phyloP scores from a whole-genome alignment of 2,329 filamentous ascomycete species.

The Diaporthe capsici region DNA sequence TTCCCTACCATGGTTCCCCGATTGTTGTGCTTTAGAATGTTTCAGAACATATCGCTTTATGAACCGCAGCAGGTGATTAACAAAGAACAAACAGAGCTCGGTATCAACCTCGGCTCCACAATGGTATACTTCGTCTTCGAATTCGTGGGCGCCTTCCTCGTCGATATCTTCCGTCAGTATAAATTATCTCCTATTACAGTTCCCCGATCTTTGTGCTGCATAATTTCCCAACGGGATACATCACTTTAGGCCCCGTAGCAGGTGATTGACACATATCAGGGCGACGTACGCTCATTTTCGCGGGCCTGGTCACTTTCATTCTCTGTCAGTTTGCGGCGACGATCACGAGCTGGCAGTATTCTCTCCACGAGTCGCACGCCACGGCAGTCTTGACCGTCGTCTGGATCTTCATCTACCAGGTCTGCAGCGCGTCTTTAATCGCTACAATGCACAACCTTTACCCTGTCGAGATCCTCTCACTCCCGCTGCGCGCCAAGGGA shows the following conservation, averaged over 20 bases:
- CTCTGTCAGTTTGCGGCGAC: conserved; percentile 60
- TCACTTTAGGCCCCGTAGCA: no score
- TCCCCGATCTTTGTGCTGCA: no score
- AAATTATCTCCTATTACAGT: no score
- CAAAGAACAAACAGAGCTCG: conserved; percentile 48
- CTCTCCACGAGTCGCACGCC: conserved; percentile 48
- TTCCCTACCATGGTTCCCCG: no score
- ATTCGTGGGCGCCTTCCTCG: conserved; percentile 56
- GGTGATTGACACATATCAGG: conserved; percentile 23
- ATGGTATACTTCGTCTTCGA: conserved; percentile 63
- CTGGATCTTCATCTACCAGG: conserved; percentile 64
- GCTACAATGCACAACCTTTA: conserved; percentile 65
- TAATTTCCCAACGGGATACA: no score
- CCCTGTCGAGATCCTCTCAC: conserved; percentile 59
- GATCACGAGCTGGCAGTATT: conserved; percentile 63
- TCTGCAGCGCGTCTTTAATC: conserved; percentile 59
- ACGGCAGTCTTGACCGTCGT: conserved; percentile 58
- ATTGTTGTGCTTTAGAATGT: no score
- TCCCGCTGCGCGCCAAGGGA: conserved; percentile 59
- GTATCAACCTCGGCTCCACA: conserved; percentile 59
- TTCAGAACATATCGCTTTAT: no score
- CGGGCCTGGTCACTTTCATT: conserved; percentile 58
- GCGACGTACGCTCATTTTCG: conserved; percentile 60
- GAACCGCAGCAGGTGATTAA: no score
- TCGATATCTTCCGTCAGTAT: conserved; percentile 53